phyloP scores from a whole-genome alignment of 2,329 filamentous ascomycete species.

The Botrytis hyacinthi region DNA sequence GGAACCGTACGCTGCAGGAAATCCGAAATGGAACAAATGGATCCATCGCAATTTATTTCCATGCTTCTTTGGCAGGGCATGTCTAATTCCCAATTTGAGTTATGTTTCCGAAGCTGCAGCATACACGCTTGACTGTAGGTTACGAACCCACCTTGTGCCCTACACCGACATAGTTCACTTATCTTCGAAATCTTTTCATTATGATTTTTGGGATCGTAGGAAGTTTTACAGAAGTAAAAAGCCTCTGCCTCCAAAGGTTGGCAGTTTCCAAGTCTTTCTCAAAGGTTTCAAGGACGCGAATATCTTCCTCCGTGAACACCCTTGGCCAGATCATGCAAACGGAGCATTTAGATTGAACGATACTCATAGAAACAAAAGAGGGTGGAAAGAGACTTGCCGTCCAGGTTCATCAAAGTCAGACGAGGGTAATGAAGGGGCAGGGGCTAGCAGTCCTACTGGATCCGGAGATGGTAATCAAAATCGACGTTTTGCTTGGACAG shows the following conservation, averaged over 20 bases:
- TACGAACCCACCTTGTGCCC: slow-evolving; percentile 88
- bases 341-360: slow-evolving; percentile 66
- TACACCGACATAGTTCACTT: slow-evolving; percentile 94
- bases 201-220: slow-evolving; percentile 94
- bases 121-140: slow-evolving; percentile 87
- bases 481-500: slow-evolving; percentile 75
- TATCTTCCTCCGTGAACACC: slow-evolving; percentile 88
- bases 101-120: slow-evolving; percentile 98
- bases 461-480: slow-evolving; percentile 28
- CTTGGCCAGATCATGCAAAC: slow-evolving; percentile 83
- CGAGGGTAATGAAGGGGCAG: slow-evolving; percentile 58
- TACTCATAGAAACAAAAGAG: slow-evolving; percentile 63
- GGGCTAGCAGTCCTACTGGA: slow-evolving; percentile 41
- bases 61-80: slow-evolving; percentile 93
- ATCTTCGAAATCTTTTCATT: slow-evolving; percentile 96
- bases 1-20: slow-evolving; percentile 93
- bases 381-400: slow-evolving; percentile 81
- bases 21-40: slow-evolving; percentile 99
- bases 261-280: slow-evolving; percentile 96
- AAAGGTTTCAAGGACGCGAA: slow-evolving; percentile 98
- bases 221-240: slow-evolving; percentile 86
- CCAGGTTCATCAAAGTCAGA: slow-evolving; percentile 56
- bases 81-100: slow-evolving; percentile 91
- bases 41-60: slow-evolving; percentile 96
- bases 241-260: slow-evolving; percentile 81